A percentile compares a stretch with the other conserved stretches of the same genome.
Evolutionary conservation across 345 rosid species (phyloP).

Genomic region (Moricandia moricandioides): DNA sequence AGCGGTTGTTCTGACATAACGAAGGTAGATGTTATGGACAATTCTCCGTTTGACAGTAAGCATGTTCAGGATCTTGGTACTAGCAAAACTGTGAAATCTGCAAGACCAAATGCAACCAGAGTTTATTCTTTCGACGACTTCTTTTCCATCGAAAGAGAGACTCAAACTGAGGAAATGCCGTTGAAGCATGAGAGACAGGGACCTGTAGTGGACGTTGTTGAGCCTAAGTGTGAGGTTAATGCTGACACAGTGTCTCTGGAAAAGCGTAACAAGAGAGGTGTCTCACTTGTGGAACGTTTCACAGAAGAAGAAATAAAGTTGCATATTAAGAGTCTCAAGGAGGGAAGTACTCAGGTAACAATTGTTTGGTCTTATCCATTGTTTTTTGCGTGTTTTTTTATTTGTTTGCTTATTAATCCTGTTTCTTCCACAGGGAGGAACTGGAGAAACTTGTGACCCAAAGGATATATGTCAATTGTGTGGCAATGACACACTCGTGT

Average conservation of each 20-base stretch:
- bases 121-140: conserved; percentile 10
- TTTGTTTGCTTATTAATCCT: background rate
- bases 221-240: conserved; percentile 10
- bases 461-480: conserved; percentile 54
- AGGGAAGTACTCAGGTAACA: conserved; percentile 35
- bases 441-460: background rate
- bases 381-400: background rate
- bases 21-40: background rate
- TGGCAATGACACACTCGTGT: conserved; percentile 32
- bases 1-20: conserved; percentile 5
- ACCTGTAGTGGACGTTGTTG: conserved; percentile 9
- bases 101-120: background rate
- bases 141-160: background rate
- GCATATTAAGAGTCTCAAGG: conserved; percentile 48
- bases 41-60: background rate
- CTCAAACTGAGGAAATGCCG: background rate
- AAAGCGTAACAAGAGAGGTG: conserved; percentile 32
- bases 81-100: background rate
- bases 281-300: conserved; percentile 46
- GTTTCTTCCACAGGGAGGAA: conserved; percentile 19
- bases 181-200: background rate
- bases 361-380: background rate
- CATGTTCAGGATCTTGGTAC: background rate
- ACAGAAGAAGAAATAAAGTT: conserved; percentile 44
- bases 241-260: background rate